A percentile compares a stretch with the other conserved stretches of the same genome.
Conservation (phyloP, 148 eudicot genomes). For the Dianthus caryophyllus region DNA sequence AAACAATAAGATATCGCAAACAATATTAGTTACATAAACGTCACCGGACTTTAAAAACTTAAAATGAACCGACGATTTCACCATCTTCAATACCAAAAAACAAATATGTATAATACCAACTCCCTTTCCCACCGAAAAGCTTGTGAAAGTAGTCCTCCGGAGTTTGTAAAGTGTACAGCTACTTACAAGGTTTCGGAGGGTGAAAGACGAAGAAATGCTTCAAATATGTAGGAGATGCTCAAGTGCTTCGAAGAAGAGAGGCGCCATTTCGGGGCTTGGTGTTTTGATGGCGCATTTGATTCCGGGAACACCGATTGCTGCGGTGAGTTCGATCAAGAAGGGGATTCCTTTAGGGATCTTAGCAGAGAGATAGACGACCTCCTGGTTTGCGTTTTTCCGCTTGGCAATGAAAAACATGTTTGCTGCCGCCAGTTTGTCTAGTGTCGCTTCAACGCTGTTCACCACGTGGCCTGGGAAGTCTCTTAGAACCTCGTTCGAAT, state of each 20-base stretch:
- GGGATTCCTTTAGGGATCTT: slow-evolving; percentile 83
- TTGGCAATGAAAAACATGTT: slow-evolving; percentile 96
- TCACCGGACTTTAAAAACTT: too few relatives aligned
- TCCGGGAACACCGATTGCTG: slow-evolving; percentile 68
- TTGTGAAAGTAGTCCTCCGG: neutral
- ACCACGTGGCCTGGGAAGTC: slow-evolving; percentile 67
- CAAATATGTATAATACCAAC: neutral
- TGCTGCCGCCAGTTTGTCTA: slow-evolving; percentile 62
- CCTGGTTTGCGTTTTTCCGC: slow-evolving; percentile 84
- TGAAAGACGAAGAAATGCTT: slow-evolving; percentile 7
- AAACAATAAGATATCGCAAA: too few relatives aligned
- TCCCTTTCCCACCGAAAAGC: neutral
- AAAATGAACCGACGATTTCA: too few relatives aligned
- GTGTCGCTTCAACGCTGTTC: slow-evolving; percentile 67
- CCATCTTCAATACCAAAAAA: neutral
- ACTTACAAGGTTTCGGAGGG: slow-evolving; percentile 4
- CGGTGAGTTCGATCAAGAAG: slow-evolving; percentile 83
- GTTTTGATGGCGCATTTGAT: slow-evolving; percentile 86
- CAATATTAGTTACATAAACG: too few relatives aligned
- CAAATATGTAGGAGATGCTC: slow-evolving; percentile 64
- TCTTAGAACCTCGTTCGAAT: slow-evolving; percentile 79
- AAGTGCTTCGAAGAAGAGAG: slow-evolving; percentile 82
- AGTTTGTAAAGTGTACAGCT: slow-evolving; percentile 15
- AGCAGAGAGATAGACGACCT: slow-evolving; percentile 88
- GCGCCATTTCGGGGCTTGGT: slow-evolving; percentile 84